Evolutionary conservation across 1,284 basidiomycete species (phyloP).

Genomic region (Ceratobasidium sp.): DNA sequence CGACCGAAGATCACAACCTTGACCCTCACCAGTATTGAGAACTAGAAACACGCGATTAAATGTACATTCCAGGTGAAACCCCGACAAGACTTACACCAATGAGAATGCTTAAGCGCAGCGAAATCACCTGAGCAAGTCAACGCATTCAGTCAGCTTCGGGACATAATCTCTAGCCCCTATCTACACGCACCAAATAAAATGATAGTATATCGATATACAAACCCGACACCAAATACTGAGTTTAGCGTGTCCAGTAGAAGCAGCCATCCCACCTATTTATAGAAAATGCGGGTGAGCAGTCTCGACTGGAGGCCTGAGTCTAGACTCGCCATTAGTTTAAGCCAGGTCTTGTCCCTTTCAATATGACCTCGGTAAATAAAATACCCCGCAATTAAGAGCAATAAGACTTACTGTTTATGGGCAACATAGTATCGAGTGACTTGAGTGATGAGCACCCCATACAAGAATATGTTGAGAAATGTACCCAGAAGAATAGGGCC

Average conservation of each 20-base stretch:
- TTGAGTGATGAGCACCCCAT: constrained; percentile 24
- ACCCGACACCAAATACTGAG: constrained; percentile 28
- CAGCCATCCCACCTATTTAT: constrained; percentile 25
- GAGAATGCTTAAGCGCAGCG: constrained; percentile 4
- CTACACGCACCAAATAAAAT: constrained; percentile 27
- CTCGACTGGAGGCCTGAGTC: neutral
- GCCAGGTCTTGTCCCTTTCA: constrained; percentile 20
- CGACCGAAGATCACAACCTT: too few species aligned
- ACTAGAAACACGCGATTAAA: constrained; percentile 3
- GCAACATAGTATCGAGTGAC: constrained; percentile 6
- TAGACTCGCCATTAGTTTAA: constrained; percentile 7
- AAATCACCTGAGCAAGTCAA: constrained; percentile 19
- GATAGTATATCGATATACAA: constrained; percentile 34
- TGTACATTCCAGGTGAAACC: too few species aligned
- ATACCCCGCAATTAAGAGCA: neutral
- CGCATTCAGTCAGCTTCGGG: neutral
- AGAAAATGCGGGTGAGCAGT: neutral
- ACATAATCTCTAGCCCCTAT: neutral
- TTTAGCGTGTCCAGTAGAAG: constrained; percentile 31
- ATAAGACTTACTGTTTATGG: constrained; percentile 1
- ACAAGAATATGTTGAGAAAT: constrained; percentile 28
- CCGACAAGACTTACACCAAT: constrained; percentile 33
- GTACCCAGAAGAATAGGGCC: constrained; percentile 35
- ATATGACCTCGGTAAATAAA: neutral
- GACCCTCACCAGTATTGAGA: too few species aligned